Evolutionary conservation across 352 stramenopile genomes (phyloP).

Genomic region (Globisporangium cylindrosporum): DNA sequence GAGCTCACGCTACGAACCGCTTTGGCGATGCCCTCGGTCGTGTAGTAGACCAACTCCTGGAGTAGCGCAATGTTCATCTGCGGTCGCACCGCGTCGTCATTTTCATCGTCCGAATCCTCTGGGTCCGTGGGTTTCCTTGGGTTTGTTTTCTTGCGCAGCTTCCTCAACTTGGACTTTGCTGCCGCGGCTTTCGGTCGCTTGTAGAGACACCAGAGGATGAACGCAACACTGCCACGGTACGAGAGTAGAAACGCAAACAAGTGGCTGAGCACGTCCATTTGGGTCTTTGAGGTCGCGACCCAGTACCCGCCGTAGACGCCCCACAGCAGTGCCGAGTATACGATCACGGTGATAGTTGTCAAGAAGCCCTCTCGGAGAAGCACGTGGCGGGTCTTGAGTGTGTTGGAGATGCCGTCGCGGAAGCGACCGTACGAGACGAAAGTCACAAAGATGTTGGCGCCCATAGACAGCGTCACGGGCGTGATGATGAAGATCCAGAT

Average conservation of each 20-base stretch:
- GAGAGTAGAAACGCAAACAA: conserved; percentile 71
- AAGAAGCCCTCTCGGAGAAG: conserved; percentile 71
- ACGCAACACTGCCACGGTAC: conserved; percentile 64
- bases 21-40: conserved; percentile 68
- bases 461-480: conserved; percentile 47
- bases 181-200: conserved; percentile 29
- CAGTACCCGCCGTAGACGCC: conserved; percentile 66
- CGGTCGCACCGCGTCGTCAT: conserved; percentile 58
- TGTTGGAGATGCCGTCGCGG: conserved; percentile 54
- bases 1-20: conserved; percentile 32
- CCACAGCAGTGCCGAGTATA: conserved; percentile 69
- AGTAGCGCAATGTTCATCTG: conserved; percentile 80
- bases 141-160: not conserved
- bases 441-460: conserved; percentile 65
- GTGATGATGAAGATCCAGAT: conserved; percentile 75
- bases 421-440: conserved; percentile 61
- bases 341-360: conserved; percentile 63
- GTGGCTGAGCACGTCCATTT: conserved; percentile 41
- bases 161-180: conserved; percentile 18
- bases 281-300: conserved; percentile 29
- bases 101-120: conserved; percentile 28
- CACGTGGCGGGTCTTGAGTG: conserved; percentile 48
- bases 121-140: not conserved
- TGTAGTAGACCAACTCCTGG: conserved; percentile 77
- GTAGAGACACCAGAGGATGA: conserved; percentile 76